A percentile compares a stretch with the other conserved stretches of the same genome.
These are phyloP conservation scores for Monosporascus cannonballus DNA, from an alignment of 2,329 filamentous ascomycete genomes.

Conservation along the genomic window DNA sequence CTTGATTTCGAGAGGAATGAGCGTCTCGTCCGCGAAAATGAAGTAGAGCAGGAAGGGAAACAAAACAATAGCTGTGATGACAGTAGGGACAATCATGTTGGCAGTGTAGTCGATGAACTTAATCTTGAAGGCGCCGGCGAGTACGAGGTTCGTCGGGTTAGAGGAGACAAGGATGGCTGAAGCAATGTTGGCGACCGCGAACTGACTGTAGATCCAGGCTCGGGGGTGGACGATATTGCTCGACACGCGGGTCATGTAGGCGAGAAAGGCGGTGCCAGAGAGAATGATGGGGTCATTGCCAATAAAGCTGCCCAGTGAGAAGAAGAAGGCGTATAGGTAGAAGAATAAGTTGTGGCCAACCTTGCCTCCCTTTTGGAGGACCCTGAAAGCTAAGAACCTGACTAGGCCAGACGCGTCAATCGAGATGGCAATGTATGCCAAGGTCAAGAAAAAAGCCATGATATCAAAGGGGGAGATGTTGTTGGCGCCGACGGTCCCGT, in stretches of 20 bases:
- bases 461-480: constrained; percentile 66
- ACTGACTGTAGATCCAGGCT: constrained; percentile 70
- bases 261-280: constrained; percentile 67
- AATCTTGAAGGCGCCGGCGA: constrained; percentile 66
- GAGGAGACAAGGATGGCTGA: constrained; percentile 73
- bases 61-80: constrained; percentile 60
- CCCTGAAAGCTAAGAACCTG: constrained; percentile 63
- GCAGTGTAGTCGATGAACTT: constrained; percentile 68
- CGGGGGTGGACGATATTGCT: constrained; percentile 65
- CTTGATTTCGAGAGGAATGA: constrained; percentile 60
- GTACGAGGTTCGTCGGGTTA: constrained; percentile 70
- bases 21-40: constrained; percentile 56
- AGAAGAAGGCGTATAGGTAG: constrained; percentile 70
- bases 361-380: constrained; percentile 60
- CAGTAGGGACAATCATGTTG: constrained; percentile 70
- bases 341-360: constrained; percentile 65
- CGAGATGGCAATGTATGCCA: constrained; percentile 72
- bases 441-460: constrained; percentile 67
- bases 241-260: constrained; percentile 71
- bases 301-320: constrained; percentile 59
- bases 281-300: constrained; percentile 73
- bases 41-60: constrained; percentile 67
- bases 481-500: constrained; percentile 59
- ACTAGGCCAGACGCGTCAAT: constrained; percentile 72
- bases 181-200: constrained; percentile 65